Base-by-base conservation (phyloP, 257 asterid species). In the Solanum corneliomulleri region DNA sequence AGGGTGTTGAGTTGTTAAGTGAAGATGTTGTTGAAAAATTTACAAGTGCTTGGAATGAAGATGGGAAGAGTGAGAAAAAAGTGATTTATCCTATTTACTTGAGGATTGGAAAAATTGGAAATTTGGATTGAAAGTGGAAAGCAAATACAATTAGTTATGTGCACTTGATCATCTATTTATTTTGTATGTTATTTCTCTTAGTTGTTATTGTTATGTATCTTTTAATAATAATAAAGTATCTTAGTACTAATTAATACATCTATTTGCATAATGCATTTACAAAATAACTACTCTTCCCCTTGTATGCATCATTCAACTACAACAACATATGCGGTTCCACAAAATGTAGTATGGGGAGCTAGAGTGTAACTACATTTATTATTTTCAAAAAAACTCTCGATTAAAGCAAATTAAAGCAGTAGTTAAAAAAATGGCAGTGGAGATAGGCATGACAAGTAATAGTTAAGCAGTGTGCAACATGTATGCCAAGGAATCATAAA, bases 31-130 rank as follows among this genome's bases (percentile, higher is more conserved):
- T 90, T 41, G 33, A 86, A 64, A 91, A 89, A 60, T 60, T 90
- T 84, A 88, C 77, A 83, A 75, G 44, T 5, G 92, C 92, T 88
- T 92, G 94, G 94, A 92, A 89, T 84, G 94, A 85, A 85, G 87
- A 68, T 27, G 87, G 87, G 15, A 20, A 68, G 23, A 68, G 9
- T 18, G 35, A 69, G 35, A 85, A 85, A 60, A 70, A 11, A 20
- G 87, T 70, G 60, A n/a, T 52, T 3, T 13, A 42, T 14, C 87
- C 87, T 20, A 56, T 85, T 70, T 85, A 44, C 64, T 76, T 85
- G 68, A 85, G 87, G 70, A 85, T 85, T 85, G 87, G 87, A 15
- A 85, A 70, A 85, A 83, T 70, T 85, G 87, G 87, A 60, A 85
- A 42, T 85, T 37, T 84, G 15, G 18, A 62, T 66, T 84, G 81